Conservation (phyloP, 805 yeast species). For the Monosporozyma aerobia region DNA sequence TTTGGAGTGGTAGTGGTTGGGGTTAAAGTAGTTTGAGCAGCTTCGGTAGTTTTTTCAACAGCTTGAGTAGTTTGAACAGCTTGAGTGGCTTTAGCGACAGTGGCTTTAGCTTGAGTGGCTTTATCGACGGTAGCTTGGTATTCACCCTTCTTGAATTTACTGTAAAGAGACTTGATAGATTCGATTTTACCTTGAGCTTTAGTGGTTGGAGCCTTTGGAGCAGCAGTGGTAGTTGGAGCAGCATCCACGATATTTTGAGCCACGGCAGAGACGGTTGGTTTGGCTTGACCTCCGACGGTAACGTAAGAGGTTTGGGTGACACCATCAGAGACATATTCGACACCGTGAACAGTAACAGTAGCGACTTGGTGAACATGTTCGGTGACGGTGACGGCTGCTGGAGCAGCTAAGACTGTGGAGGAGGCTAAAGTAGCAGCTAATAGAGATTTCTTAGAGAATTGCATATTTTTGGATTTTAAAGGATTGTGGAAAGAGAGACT, state of each 20-base stretch:
- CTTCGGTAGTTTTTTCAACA: neutral
- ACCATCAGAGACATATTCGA: slow-evolving; percentile 23
- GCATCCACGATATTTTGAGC: slow-evolving; percentile 3
- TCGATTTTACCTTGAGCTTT: slow-evolving; percentile 10
- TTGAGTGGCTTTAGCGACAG: neutral
- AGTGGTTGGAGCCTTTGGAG: slow-evolving; percentile 6
- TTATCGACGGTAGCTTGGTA: slow-evolving; percentile 28
- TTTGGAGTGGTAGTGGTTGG: neutral
- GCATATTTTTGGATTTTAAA: slow-evolving; percentile 1
- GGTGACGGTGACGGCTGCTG: slow-evolving; percentile 26
- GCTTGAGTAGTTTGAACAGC: neutral
- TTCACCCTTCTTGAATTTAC: slow-evolving; percentile 18
- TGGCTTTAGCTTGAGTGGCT: neutral
- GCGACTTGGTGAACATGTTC: slow-evolving; percentile 22
- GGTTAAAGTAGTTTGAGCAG: neutral
- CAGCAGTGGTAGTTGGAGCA: slow-evolving; percentile 6
- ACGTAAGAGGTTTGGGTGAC: slow-evolving; percentile 18
- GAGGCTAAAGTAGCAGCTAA: slow-evolving; percentile 8
- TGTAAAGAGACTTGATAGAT: slow-evolving; percentile 12
- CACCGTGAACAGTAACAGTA: slow-evolving; percentile 22
- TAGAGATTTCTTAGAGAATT: slow-evolving; percentile 7
- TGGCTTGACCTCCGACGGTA: slow-evolving; percentile 12
- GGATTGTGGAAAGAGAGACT: neutral
- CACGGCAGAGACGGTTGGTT: slow-evolving; percentile 4
- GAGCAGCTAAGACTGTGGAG: slow-evolving; percentile 17